Base-by-base conservation (phyloP, 129 eudicot genomes). In the Flaveria robusta region DNA sequence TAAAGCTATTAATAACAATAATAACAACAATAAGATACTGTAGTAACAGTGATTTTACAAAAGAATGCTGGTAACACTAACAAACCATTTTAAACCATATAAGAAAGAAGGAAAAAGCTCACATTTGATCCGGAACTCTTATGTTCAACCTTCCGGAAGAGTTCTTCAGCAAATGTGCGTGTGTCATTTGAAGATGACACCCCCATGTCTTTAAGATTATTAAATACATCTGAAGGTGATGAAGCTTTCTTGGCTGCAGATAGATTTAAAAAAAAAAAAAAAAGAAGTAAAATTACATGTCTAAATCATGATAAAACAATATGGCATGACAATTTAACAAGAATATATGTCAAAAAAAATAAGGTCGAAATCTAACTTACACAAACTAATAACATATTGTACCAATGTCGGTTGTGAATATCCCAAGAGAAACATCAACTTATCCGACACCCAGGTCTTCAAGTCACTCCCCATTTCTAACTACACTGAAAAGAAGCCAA, bases 381-480 rank as follows among this genome's bases (percentile, higher is more conserved):
- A 82, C 19, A 90, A 60, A 51, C 90, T 83, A 62, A 93, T 90
- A 64, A 93, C 85, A 63, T 88, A 93, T n/a, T 90, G 91, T 47
- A 93, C 97, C 63, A 93, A 85, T 6, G 91, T 85, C 52, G 93
- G 82, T 72, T 91, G 92, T 16, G 98, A 93, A 69, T 88, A 93
- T 41, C 96, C 97, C 85, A 91, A 66, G 52, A 93, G 92, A 42
- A 96, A 82, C 86, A 90, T 88, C 80, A 93, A 85, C 62, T 55
- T 85, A 76, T 93, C 98, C 0, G 97, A 90, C 20, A 93, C 98
- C 98, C 98, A 93, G 7, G 79, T 84, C 86, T 87, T 90, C 81
- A 93, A 80, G 42, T 91, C 96, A 42, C 83, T 84, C 65, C 87
- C 96, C 96, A 88, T 92, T 66, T 77, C 56, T 27, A 59, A 74